Base-by-base conservation (phyloP, 1,284 basidiomycete species). In the Clitocybe nebularis region DNA sequence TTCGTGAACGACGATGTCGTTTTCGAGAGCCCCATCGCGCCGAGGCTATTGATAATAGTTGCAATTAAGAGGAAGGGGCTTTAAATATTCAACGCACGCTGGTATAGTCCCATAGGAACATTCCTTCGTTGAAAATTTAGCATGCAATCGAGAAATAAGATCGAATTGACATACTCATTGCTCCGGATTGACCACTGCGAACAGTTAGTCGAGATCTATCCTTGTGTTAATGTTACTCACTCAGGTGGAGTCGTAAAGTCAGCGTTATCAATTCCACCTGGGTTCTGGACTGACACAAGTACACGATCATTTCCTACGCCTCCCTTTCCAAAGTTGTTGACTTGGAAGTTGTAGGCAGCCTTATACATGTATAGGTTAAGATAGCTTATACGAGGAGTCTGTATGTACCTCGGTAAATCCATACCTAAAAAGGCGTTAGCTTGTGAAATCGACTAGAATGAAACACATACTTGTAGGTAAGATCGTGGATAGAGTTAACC, bases 1-100 rank as follows among this genome's bases (percentile, higher is more conserved):
- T 50, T 75, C 74, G 51, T 77, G 74, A 8, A 63, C 51, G 16
- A 74, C 52, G 42, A 77, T 69, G 43, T 75, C 74, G 51, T 75
- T 74, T 47, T 74, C 69, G 29, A 77, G 59, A 0, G 68, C 61
- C 11, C 72, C 73, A 43, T 75, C 74, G 30, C 73, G 70, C 29
- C 64, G 43, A 10, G 65, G 68, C 54, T 57, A 29, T 13, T 14
- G 19, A 17, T 9, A 10, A 3, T 30, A 16, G 29, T 25, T 28
- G 16, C 29, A 35, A 36, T 8, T 10, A 9, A 50, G 5, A 8
- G 24, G 8, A 19, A 32, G 6, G 0, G 22, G 14, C 6, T 3
- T 16, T 3, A 21, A 33, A 22, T 25, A 9, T 38, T 14, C 46
- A 36, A 44, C 47, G 19, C 23, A 59, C 60, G 2, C 33, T 61